Evolutionary conservation across 2,329 filamentous ascomycete genomes (phyloP), one percentile per base, ranked within the genome.

Genomic region (Aspergillus arachidicola): DNA sequence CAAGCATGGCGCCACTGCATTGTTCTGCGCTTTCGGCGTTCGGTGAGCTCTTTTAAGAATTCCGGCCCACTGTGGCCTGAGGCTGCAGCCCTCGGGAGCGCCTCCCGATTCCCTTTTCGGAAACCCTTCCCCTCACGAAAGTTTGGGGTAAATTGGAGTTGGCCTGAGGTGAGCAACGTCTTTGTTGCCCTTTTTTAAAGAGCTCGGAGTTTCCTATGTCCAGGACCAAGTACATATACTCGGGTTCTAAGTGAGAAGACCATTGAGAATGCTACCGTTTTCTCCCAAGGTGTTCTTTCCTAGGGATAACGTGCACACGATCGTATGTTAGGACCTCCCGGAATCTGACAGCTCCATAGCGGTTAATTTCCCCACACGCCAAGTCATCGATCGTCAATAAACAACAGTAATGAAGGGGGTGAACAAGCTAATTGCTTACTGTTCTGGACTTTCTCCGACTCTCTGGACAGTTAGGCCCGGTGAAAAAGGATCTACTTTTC

Each of bases 341-440:
- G 10, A 56, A 46, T 41, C 51, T 57, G 58, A 36, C 34, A 57
- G 48, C 16, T 60, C 23, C 38, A 7, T 23, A 34, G 59, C 66
- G 64, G 67, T 67, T 68, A 69, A 68, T 62, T 69, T 68, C 64
- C 69, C 65, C 64, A 68, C 60, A 68, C 45, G 58, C 62, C 60
- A 67, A 65, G 58, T 59, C 38, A 36, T 55, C 34, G 28, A 62
- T 28, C 41, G 32, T 50, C 51, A 26, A 55, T 16, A 23, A 55
- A 38, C 34, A 38, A 21, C n/a, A 23, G 32, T 5, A 51, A 12
- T 51, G 7, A 51, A 51, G 19, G 19, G 38, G 4, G 9, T 28
- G 23, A 53, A 54, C 51, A 55, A 38, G 26, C 48, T 32, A 21
- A n/a, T 26, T 32, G 46, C 46, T 50, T 30, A n/a, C 28, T 19